A percentile compares a stretch with the other conserved stretches of the same genome.
phyloP scores from a whole-genome alignment of 352 stramenopile genomes.

The Globisporangium lucens region DNA sequence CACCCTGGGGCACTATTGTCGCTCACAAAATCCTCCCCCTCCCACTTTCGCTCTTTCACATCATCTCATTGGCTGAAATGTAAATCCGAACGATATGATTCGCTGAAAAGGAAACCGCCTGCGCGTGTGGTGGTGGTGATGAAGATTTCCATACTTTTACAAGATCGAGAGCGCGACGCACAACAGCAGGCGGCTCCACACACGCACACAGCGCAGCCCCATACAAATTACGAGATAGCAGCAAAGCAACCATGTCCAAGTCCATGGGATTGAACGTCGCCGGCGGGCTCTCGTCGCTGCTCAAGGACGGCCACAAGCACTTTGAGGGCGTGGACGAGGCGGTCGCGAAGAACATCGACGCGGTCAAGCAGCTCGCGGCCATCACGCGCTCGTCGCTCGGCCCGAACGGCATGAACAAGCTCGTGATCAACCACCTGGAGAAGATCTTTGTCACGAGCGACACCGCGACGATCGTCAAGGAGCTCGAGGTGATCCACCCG shows the following conservation, averaged over 20 bases:
- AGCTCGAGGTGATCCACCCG: slow-evolving; percentile 98
- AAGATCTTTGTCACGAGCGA: slow-evolving; percentile 99
- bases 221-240: background rate
- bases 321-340: slow-evolving; percentile 95
- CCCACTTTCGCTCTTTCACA: background rate
- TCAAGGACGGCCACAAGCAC: slow-evolving; percentile 98
- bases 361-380: slow-evolving; percentile 96
- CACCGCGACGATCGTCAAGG: slow-evolving; percentile 98
- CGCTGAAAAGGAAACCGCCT: background rate
- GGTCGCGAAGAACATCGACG: slow-evolving; percentile 98
- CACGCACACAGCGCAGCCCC: background rate
- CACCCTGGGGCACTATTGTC: background rate
- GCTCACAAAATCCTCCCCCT: background rate
- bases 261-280: slow-evolving; percentile 96
- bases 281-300: slow-evolving; percentile 94
- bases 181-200: background rate
- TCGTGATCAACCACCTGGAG: slow-evolving; percentile 99
- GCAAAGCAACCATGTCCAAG: slow-evolving; percentile 69
- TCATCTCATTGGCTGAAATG: background rate
- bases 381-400: slow-evolving; percentile 98
- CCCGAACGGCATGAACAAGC: slow-evolving; percentile 99
- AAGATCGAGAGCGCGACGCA: slow-evolving; percentile 3
- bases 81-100: background rate
- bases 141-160: slow-evolving; percentile 14
- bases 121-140: slow-evolving; percentile 17